Percentiles rank a stretch among this genome's conserved stretches.
Conservation (phyloP, 352 stramenopile genomes). For the Blastocystis sp. region DNA sequence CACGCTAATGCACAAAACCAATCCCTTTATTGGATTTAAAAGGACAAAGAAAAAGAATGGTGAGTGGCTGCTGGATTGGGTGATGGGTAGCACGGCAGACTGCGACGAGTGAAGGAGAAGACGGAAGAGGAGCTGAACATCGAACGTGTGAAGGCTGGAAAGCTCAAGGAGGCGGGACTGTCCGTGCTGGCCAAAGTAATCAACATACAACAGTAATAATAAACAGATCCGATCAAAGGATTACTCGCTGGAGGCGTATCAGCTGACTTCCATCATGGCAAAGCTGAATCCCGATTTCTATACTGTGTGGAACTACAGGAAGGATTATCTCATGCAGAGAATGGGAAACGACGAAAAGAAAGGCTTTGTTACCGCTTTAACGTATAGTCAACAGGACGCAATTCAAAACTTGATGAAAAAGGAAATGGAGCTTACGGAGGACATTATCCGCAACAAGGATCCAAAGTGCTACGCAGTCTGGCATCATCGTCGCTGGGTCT, state of each 20-base stretch:
- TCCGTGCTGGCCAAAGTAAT: slow-evolving; percentile 38
- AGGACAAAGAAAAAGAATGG: slow-evolving; percentile 39
- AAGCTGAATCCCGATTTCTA: slow-evolving; percentile 92
- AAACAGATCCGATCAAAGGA: slow-evolving; percentile 61
- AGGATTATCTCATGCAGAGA: slow-evolving; percentile 80
- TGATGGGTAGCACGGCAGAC: slow-evolving; percentile 67
- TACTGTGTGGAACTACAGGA: slow-evolving; percentile 91
- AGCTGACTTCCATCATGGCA: slow-evolving; percentile 86
- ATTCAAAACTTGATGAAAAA: slow-evolving; percentile 76
- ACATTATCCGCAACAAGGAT: slow-evolving; percentile 85
- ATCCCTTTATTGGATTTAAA: neutral
- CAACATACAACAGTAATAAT: neutral
- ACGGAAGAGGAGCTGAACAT: slow-evolving; percentile 54
- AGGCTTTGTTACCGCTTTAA: slow-evolving; percentile 70
- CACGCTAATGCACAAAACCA: neutral
- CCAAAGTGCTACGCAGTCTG: slow-evolving; percentile 92
- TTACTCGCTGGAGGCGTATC: slow-evolving; percentile 74
- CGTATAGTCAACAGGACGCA: slow-evolving; percentile 59
- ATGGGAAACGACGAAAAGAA: neutral
- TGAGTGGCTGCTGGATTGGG: neutral
- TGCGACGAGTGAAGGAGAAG: slow-evolving; percentile 63
- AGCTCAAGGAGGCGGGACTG: slow-evolving; percentile 20
- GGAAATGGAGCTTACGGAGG: slow-evolving; percentile 85
- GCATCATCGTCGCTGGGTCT: slow-evolving; percentile 78
- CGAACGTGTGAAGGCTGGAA: slow-evolving; percentile 45